Conservation (phyloP, 2,329 filamentous ascomycete species). For the Phyllosticta ampelicida region DNA sequence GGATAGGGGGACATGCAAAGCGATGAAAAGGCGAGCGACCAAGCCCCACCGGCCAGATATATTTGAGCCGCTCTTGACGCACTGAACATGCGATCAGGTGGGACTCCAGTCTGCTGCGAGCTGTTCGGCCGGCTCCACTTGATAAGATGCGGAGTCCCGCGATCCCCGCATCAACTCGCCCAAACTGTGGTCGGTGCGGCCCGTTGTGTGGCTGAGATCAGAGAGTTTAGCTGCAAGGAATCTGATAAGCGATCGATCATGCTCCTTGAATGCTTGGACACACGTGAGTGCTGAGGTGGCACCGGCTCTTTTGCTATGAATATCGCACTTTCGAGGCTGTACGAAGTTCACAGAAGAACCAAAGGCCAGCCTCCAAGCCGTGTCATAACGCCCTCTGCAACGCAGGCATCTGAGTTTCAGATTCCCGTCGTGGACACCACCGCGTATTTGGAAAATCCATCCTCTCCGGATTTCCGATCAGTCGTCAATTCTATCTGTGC, state of each 20-base stretch:
- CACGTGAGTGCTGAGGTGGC: not conserved
- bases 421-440: slow-evolving; percentile 5
- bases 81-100: not conserved
- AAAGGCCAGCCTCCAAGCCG: not conserved
- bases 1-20: no score
- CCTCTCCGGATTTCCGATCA: not conserved
- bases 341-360: no score
- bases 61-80: not conserved
- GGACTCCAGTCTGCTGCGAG: not conserved
- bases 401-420: not conserved
- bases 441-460: not conserved
- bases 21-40: no score
- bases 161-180: not conserved
- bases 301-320: not conserved
- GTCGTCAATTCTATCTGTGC: slow-evolving; percentile 1
- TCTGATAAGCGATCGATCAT: no score
- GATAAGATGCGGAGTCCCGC: not conserved
- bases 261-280: no score
- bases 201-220: not conserved
- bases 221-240: not conserved
- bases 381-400: not conserved
- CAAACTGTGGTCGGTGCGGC: not conserved
- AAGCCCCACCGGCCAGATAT: no score
- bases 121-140: not conserved
- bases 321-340: no score